These are phyloP conservation scores for Fraxinus quadrangulata DNA, from an alignment of 257 asterid species.

Conservation along the genomic window DNA sequence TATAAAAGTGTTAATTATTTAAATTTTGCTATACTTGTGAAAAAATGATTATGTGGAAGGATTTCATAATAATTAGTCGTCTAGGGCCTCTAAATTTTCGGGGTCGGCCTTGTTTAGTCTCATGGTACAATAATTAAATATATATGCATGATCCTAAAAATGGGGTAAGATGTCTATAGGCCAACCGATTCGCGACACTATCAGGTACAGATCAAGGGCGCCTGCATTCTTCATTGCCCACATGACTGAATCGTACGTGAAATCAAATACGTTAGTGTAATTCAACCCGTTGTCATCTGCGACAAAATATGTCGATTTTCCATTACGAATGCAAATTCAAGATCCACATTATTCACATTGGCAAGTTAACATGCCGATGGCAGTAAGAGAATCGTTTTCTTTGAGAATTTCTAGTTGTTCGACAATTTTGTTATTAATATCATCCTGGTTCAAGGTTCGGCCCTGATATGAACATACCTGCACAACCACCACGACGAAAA, in stretches of 20 bases:
- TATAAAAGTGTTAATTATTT: no score
- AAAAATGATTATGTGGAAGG: no score
- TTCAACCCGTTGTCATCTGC: conserved; percentile 22
- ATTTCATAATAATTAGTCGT: no score
- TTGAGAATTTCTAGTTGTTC: neutral
- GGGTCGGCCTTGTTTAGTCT: no score
- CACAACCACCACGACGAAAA: neutral
- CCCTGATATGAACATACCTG: conserved; percentile 24
- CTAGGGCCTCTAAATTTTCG: no score
- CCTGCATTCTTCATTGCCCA: conserved; percentile 41
- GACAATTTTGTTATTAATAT: conserved; percentile 16
- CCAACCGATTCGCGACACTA: conserved; percentile 41
- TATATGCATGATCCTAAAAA: no score
- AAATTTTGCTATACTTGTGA: no score
- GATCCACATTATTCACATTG: neutral
- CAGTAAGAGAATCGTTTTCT: conserved; percentile 20
- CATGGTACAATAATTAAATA: no score
- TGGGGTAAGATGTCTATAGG: conserved; percentile 42
- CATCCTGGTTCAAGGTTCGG: conserved; percentile 21
- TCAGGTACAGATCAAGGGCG: conserved; percentile 4
- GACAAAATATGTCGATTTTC: neutral
- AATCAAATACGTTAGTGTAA: conserved; percentile 40
- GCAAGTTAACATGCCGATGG: conserved; percentile 22
- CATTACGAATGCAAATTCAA: conserved; percentile 33
- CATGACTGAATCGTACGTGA: conserved; percentile 32